A percentile compares a stretch with the other conserved stretches of the same genome.
Evolutionary conservation across 1,139 yeast species (phyloP).

Genomic region (Lodderomyces orthopsilosis): DNA sequence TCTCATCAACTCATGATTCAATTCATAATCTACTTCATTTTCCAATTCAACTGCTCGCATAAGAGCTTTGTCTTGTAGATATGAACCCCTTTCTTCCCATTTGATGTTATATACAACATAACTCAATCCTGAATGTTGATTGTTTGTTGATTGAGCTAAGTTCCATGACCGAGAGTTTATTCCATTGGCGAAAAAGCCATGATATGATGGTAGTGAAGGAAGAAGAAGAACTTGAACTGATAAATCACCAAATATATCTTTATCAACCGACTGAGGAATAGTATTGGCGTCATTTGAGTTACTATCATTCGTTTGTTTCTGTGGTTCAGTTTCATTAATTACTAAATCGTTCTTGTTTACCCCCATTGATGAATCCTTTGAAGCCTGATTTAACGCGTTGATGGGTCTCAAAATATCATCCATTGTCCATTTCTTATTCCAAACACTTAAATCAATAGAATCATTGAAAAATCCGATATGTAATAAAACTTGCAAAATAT

Average conservation of each 20-base stretch:
- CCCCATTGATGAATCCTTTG: not conserved
- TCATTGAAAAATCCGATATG: slow-evolving; percentile 64
- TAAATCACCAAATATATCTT: slow-evolving; percentile 48
- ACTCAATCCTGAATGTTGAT: slow-evolving; percentile 68
- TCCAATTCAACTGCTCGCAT: slow-evolving; percentile 32
- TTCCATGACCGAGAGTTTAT: slow-evolving; percentile 74
- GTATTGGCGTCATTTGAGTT: not conserved
- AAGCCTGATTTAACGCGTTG: slow-evolving; percentile 4
- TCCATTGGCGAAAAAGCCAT: slow-evolving; percentile 64
- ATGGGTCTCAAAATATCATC: slow-evolving; percentile 28
- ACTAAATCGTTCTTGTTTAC: not conserved
- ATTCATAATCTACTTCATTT: slow-evolving; percentile 22
- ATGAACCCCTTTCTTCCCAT: slow-evolving; percentile 42
- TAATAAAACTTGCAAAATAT: slow-evolving; percentile 66
- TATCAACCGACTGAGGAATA: slow-evolving; percentile 14
- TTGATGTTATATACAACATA: slow-evolving; percentile 54
- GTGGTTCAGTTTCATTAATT: slow-evolving; percentile 9
- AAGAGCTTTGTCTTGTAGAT: slow-evolving; percentile 27
- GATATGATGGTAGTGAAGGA: slow-evolving; percentile 63
- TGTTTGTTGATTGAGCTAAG: slow-evolving; percentile 11
- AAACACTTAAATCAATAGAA: slow-evolving; percentile 28
- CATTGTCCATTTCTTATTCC: slow-evolving; percentile 31
- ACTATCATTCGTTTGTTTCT: not conserved
- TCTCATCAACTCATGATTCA: slow-evolving; percentile 16
- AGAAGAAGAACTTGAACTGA: slow-evolving; percentile 67